Conservation (phyloP, 2,329 filamentous ascomycete species). For the Ophiostoma novo-ulmi region DNA sequence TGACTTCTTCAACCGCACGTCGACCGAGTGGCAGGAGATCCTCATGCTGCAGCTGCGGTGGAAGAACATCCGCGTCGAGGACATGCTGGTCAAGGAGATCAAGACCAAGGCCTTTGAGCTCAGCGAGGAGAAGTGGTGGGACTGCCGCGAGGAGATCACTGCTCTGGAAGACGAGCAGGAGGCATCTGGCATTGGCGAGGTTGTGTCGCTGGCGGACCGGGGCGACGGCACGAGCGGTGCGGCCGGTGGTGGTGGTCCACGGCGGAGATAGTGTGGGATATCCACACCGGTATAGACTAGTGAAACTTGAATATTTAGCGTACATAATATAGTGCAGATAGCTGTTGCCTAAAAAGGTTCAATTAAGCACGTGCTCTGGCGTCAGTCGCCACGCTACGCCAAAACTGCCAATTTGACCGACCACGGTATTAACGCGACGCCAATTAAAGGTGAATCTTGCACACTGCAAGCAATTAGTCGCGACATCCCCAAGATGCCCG, state of each 20-base stretch:
- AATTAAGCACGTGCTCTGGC: constrained; percentile 24
- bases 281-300: not conserved
- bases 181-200: constrained; percentile 88
- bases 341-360: not conserved
- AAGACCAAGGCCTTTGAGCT: constrained; percentile 85
- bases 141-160: constrained; percentile 88
- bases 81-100: constrained; percentile 79
- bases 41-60: constrained; percentile 70
- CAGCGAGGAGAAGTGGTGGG: constrained; percentile 98
- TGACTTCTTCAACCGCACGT: constrained; percentile 87
- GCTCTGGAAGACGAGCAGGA: constrained; percentile 94
- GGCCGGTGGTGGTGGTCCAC: constrained; percentile 37
- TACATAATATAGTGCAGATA: not conserved
- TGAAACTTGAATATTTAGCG: not conserved
- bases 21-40: constrained; percentile 83
- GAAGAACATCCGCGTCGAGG: constrained; percentile 61
- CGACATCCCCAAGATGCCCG: constrained; percentile 48
- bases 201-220: constrained; percentile 78
- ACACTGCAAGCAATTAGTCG: not conserved
- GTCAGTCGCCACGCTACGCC: constrained; percentile 2
- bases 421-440: not conserved
- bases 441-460: not conserved
- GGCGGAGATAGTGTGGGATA: constrained; percentile 16
- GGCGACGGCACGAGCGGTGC: constrained; percentile 40
- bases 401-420: not conserved